Percentiles rank a stretch among this genome's conserved stretches.
Conservation (phyloP, 352 stramenopile species). For the Globisporangium apiculatum region DNA sequence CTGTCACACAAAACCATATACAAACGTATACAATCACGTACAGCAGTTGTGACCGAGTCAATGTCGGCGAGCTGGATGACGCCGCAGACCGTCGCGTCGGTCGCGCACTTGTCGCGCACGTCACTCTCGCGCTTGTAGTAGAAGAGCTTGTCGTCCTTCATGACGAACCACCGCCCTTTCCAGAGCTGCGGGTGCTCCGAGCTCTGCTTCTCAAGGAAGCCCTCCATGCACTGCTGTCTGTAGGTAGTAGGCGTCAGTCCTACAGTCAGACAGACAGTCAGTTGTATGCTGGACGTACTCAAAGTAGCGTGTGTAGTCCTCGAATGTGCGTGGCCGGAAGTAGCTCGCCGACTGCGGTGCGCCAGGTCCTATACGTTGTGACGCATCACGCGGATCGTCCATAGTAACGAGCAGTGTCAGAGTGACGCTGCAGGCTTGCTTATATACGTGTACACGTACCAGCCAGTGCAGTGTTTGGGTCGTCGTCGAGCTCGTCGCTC, state of each 20-base stretch:
- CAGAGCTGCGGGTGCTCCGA: conserved; percentile 54
- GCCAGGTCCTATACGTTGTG: conserved; percentile 1
- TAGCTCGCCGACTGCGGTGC: conserved; percentile 48
- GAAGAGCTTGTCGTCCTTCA: conserved; percentile 79
- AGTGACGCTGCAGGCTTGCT: neutral
- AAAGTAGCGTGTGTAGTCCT: conserved; percentile 55
- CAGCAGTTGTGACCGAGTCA: conserved; percentile 78
- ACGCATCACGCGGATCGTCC: neutral
- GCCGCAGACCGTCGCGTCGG: conserved; percentile 52
- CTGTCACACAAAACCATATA: conserved; percentile 1
- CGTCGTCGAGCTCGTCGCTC: conserved; percentile 12
- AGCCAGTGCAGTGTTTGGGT: neutral
- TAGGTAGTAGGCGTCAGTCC: neutral
- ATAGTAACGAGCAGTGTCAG: neutral
- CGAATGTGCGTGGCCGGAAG: conserved; percentile 52
- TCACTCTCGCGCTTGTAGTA: conserved; percentile 68
- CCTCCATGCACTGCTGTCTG: conserved; percentile 68
- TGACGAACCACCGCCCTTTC: conserved; percentile 84
- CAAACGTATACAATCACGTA: conserved; percentile 17
- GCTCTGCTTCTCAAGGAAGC: conserved; percentile 81
- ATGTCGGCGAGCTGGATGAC: conserved; percentile 79
- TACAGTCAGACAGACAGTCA: neutral
- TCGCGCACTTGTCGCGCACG: conserved; percentile 46
- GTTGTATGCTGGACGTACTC: conserved; percentile 23
- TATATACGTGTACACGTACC: conserved; percentile 3